phyloP scores from a whole-genome alignment of 352 stramenopile genomes.

The Pythium periplocum region DNA sequence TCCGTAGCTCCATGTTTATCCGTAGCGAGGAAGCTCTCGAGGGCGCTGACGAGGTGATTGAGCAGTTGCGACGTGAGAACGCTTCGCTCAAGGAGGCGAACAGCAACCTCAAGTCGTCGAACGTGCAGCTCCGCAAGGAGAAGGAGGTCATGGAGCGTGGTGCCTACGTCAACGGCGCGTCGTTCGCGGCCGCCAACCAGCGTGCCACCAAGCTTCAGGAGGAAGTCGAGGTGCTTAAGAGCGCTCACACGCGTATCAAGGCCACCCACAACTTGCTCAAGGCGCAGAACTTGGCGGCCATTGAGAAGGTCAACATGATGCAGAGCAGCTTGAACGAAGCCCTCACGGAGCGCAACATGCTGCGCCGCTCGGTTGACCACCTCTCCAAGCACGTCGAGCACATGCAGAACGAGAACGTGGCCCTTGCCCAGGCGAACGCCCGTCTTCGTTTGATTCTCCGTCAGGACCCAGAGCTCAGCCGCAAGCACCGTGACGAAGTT shows the following conservation, averaged over 20 bases:
- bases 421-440: conserved; percentile 79
- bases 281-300: conserved; percentile 68
- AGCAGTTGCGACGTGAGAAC: conserved; percentile 80
- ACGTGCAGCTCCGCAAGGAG: conserved; percentile 80
- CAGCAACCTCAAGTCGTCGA: conserved; percentile 80
- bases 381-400: conserved; percentile 71
- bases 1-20: conserved; percentile 71
- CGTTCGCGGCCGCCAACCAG: conserved; percentile 81
- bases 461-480: conserved; percentile 79
- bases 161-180: conserved; percentile 82
- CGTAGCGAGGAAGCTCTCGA: conserved; percentile 74
- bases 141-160: conserved; percentile 88
- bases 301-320: conserved; percentile 81
- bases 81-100: conserved; percentile 79
- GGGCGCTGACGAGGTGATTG: conserved; percentile 78
- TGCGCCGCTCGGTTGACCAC: conserved; percentile 70
- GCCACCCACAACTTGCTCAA: conserved; percentile 79
- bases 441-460: conserved; percentile 77
- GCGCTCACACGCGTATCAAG: conserved; percentile 75
- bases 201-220: conserved; percentile 83
- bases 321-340: conserved; percentile 68
- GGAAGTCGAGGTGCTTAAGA: conserved; percentile 77
- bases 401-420: conserved; percentile 78
- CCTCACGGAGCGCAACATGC: conserved; percentile 60
- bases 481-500: conserved; percentile 82